Evolutionary conservation across 164 flowering plant species (phyloP).

Genomic region (Liriodendron chinense): DNA sequence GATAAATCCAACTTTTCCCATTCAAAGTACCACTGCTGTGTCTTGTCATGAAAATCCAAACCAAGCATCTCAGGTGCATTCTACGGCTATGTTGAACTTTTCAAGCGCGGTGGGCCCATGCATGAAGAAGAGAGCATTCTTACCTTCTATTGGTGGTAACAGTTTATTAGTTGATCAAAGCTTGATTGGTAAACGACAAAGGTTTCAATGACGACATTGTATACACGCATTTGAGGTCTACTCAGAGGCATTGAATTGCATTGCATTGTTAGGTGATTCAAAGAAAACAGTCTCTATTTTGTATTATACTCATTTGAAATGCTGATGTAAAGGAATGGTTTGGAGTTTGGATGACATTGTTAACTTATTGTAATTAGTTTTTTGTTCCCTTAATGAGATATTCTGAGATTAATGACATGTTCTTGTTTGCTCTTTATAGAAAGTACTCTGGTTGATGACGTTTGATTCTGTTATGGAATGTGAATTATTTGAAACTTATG

Average conservation of each 20-base stretch:
- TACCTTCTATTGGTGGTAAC: constrained; percentile 16
- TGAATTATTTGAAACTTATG: not conserved
- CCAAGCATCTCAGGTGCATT: constrained; percentile 30
- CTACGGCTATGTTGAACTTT: constrained; percentile 38
- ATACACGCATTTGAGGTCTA: not conserved
- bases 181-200: constrained; percentile 40
- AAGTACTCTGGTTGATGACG: too few species aligned
- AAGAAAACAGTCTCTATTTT: not conserved
- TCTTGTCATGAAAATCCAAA: constrained; percentile 20
- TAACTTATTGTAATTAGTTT: not conserved
- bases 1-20: not conserved
- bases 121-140: constrained; percentile 11
- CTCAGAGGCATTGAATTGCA: not conserved
- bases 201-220: constrained; percentile 23
- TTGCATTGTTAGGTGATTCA: not conserved
- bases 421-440: not conserved
- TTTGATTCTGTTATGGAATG: too few species aligned
- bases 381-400: not conserved
- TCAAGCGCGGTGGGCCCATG: constrained; percentile 19
- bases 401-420: not conserved
- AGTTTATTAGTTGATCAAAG: constrained; percentile 13
- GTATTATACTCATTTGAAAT: not conserved
- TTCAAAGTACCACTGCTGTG: constrained; percentile 13
- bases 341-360: not conserved
- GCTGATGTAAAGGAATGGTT: not conserved